Conservation (phyloP, 345 rosid species). For the Brassica carinata region DNA sequence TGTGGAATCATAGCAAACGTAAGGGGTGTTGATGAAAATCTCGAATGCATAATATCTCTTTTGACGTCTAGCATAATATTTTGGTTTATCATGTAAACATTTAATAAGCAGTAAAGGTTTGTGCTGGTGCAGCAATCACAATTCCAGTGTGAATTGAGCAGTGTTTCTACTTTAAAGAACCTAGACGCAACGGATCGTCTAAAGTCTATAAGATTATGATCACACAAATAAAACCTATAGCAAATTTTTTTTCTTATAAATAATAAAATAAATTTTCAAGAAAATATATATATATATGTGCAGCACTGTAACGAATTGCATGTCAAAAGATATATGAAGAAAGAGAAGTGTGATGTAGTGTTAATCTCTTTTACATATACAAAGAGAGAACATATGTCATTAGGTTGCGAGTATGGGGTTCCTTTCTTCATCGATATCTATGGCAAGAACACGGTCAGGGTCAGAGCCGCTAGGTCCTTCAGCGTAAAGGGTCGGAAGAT, state of each 20-base stretch:
- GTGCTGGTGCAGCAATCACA: neutral
- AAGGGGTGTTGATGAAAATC: no score
- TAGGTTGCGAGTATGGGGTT: slow-evolving; percentile 62
- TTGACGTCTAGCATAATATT: neutral
- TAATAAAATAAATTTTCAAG: neutral
- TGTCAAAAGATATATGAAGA: neutral
- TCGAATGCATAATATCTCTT: no score
- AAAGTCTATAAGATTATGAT: neutral
- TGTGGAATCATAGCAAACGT: neutral
- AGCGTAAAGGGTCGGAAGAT: slow-evolving; percentile 75
- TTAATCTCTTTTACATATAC: slow-evolving; percentile 18
- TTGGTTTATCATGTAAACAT: neutral
- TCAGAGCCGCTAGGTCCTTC: slow-evolving; percentile 93
- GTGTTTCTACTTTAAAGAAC: neutral
- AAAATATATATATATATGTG: neutral
- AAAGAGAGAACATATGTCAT: neutral
- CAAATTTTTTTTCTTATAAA: neutral
- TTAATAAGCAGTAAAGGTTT: neutral
- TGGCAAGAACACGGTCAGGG: slow-evolving; percentile 56
- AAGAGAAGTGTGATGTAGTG: neutral
- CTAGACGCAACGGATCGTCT: neutral
- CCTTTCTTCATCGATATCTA: slow-evolving; percentile 85
- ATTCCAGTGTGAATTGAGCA: neutral
- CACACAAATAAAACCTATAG: neutral
- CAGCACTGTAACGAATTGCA: neutral